Evolutionary conservation across 257 asterid species (phyloP).

Genomic region (Solanum peruvianum): DNA sequence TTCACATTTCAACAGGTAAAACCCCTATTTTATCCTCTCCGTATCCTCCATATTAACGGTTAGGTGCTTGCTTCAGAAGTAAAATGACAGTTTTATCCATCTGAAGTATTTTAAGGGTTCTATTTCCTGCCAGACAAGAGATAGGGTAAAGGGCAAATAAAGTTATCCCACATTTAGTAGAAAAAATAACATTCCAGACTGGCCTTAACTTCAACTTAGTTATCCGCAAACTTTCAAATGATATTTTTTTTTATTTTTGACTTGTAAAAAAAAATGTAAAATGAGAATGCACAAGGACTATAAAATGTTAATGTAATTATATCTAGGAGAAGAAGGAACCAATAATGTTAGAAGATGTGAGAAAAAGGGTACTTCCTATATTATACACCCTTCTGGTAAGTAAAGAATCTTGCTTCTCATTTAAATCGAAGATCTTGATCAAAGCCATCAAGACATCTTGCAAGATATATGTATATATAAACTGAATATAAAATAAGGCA

Average conservation of each 20-base stretch:
- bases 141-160: background rate
- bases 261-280: background rate
- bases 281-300: background rate
- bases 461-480: background rate
- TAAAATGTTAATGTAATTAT: background rate
- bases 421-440: background rate
- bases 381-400: background rate
- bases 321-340: background rate
- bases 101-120: background rate
- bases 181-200: background rate
- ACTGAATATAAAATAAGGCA: conserved; percentile 2
- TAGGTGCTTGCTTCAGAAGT: background rate
- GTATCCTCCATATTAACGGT: background rate
- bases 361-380: background rate
- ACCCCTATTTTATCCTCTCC: background rate
- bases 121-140: background rate
- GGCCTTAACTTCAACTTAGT: background rate
- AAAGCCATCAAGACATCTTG: background rate
- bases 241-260: background rate
- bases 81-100: background rate
- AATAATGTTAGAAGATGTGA: background rate
- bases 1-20: background rate
- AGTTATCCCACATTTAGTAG: background rate
- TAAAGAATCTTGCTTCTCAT: background rate
- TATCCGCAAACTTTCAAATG: background rate